Base-by-base conservation (phyloP, 192 early-diverging fungal genomes). In the Dissophora globulifera region DNA sequence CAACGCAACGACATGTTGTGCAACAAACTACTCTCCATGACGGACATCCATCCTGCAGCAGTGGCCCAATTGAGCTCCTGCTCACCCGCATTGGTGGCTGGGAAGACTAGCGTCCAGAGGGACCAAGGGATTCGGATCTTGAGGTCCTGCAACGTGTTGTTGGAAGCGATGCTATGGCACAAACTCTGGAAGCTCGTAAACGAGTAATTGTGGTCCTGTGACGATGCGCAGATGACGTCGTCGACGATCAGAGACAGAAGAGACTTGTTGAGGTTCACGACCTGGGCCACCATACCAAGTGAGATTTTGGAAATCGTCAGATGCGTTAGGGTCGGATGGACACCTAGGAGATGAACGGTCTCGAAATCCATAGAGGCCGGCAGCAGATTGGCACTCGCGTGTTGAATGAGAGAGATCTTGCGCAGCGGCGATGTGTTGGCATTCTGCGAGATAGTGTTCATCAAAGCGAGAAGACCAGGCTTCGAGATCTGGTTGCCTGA, bases 51-150 rank as follows among this genome's bases (percentile, higher is more conserved):
- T 33, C 45, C 46, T 22, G 60, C 52, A 1, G 69, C 69, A 32
- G 16, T 53, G 31, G 48, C 26, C 53, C 67, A 45, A 40, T 56
- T 38, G 23, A 29, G 10, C 33, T 50, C 53, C n/a, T 49, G 22
- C 16, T 74, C 61, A 13, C 2, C 23, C n/a, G 55, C 0, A 41
- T 51, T 51, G 11, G 41, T 19, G 0, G 58, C 45, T 19, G 58
- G 72, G 40, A 57, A 76, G 0, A 48, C 63, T 29, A 66, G 25
- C 1, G 63, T 55, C 72, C 72, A 76, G 47, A 76, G 62, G 2
- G 63, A 67, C 72, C 62, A 66, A 3, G 50, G 55, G 1, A 45
- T 15, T 12, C 51, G 55, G 40, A 76, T 41, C 58, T 61, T 59
- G 43, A 76, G 58, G 22, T 76, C 72, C n/a, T 62, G 62, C 12